These are phyloP conservation scores for Trichoderma atrobrunneum DNA, from an alignment of 2,329 filamentous ascomycete species.

Conservation along the genomic window DNA sequence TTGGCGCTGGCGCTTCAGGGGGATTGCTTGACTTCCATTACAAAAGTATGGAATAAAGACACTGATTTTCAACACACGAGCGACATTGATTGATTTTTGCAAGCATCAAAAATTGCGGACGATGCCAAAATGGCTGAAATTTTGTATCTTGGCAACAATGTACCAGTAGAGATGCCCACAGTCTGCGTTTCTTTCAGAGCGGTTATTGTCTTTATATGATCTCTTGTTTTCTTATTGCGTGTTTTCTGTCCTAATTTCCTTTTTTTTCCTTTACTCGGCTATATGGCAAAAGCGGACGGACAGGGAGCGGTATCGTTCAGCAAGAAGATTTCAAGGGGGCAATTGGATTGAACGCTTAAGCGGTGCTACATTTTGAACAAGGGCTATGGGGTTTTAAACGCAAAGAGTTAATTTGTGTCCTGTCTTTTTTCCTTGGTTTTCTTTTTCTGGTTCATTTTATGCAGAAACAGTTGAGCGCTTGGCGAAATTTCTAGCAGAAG, in stretches of 20 bases:
- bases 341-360: background rate
- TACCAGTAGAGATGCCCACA: background rate
- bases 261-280: background rate
- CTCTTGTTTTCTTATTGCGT: background rate
- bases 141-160: background rate
- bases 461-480: background rate
- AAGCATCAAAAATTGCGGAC: background rate
- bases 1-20: slow-evolving; percentile 2
- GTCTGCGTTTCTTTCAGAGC: background rate
- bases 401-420: background rate
- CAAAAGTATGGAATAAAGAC: background rate
- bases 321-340: background rate
- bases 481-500: background rate
- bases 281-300: background rate
- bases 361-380: background rate
- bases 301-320: background rate
- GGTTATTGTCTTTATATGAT: background rate
- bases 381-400: background rate
- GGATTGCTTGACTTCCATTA: background rate
- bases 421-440: background rate
- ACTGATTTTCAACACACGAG: background rate
- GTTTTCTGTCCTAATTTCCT: background rate
- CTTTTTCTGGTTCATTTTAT: background rate
- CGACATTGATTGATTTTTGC: background rate
- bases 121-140: background rate